phyloP scores from a whole-genome alignment of 441 rosid genomes.

The Populus hybrid region DNA sequence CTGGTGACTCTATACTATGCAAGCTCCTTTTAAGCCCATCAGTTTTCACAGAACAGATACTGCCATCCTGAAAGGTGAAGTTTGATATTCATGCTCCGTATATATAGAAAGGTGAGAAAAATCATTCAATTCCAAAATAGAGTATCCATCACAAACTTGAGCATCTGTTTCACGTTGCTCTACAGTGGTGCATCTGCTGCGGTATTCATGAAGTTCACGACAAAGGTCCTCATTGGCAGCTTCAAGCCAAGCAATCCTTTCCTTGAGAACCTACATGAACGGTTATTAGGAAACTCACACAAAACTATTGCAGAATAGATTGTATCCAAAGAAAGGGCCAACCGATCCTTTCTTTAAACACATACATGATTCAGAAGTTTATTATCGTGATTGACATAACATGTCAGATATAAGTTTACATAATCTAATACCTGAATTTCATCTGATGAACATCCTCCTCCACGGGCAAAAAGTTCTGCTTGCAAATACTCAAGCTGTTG shows the following conservation, averaged over 20 bases:
- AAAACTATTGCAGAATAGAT: not conserved
- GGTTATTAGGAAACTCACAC: slow-evolving; percentile 6
- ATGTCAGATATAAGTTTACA: slow-evolving; percentile 6
- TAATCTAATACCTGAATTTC: slow-evolving; percentile 70
- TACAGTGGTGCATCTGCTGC: slow-evolving; percentile 56
- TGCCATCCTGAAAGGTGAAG: slow-evolving; percentile 56
- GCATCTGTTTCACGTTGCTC: slow-evolving; percentile 70
- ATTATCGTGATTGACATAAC: slow-evolving; percentile 4
- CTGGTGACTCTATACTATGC: slow-evolving; percentile 72
- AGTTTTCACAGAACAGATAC: slow-evolving; percentile 52
- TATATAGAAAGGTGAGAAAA: slow-evolving; percentile 2
- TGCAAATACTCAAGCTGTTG: slow-evolving; percentile 91
- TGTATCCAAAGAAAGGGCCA: not conserved
- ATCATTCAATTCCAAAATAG: not conserved
- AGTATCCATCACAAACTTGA: slow-evolving; percentile 48
- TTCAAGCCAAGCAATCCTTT: slow-evolving; percentile 93
- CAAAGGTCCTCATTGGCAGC: slow-evolving; percentile 90
- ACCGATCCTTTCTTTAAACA: not conserved
- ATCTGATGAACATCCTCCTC: slow-evolving; percentile 71
- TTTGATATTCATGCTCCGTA: slow-evolving; percentile 7
- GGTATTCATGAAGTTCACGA: slow-evolving; percentile 85
- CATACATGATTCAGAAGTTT: not conserved
- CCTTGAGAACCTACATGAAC: slow-evolving; percentile 66
- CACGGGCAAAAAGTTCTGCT: slow-evolving; percentile 94
- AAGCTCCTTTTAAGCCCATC: slow-evolving; percentile 86